Evolutionary conservation across 73 alveolate genomes (phyloP).

Genomic region (Tetrahymena thermophila): DNA sequence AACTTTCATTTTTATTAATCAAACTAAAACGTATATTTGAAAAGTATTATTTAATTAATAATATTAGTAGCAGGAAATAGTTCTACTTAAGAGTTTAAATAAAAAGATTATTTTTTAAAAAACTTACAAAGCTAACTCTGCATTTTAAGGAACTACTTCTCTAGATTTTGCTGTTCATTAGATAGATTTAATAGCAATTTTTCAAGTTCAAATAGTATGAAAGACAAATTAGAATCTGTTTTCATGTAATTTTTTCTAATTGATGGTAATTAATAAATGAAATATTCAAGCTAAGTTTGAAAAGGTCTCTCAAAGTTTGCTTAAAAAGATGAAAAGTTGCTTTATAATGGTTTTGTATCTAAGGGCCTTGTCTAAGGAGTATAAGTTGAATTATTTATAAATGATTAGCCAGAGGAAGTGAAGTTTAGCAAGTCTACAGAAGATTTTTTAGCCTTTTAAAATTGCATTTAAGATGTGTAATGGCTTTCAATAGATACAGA

Average conservation of each 20-base stretch:
- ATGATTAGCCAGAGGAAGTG: not conserved
- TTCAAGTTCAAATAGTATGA: not conserved
- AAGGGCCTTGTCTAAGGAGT: not conserved
- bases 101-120: too few relatives aligned
- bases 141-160: not conserved
- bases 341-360: not conserved
- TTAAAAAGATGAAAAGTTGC: not conserved
- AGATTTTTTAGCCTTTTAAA: not conserved
- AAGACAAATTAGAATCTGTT: not conserved
- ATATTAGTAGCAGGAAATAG: not conserved
- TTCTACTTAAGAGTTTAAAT: not conserved
- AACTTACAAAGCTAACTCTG: not conserved
- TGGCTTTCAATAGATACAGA: not conserved
- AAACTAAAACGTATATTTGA: too few relatives aligned
- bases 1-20: too few relatives aligned
- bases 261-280: not conserved
- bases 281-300: not conserved
- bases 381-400: not conserved
- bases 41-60: too few relatives aligned
- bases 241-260: not conserved
- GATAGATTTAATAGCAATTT: not conserved
- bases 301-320: not conserved
- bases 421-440: not conserved
- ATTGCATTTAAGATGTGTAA: not conserved
- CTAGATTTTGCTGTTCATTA: not conserved